phyloP scores from a whole-genome alignment of 495 filamentous ascomycete species.

The Thermochaetoides thermophila region DNA sequence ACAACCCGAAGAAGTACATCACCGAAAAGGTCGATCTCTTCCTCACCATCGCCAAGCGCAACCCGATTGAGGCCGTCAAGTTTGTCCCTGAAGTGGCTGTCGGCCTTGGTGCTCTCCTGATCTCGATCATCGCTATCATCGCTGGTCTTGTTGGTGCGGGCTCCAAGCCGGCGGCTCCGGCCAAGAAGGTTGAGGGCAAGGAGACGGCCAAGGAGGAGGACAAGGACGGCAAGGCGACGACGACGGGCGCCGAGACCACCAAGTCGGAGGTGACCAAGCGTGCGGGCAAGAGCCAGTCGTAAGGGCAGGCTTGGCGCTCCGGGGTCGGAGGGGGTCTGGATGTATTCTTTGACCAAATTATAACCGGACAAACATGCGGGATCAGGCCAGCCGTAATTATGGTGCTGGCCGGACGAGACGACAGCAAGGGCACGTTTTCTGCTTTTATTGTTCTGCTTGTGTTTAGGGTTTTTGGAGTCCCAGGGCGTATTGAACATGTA shows the following conservation, averaged over 20 bases:
- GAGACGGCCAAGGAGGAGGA: conserved; percentile 63
- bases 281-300: conserved; percentile 31
- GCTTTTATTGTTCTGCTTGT: too few species aligned
- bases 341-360: too few species aligned
- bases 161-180: conserved; percentile 25
- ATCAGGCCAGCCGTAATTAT: too few species aligned
- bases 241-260: conserved; percentile 48
- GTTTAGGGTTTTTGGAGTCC: conserved; percentile 7
- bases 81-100: conserved; percentile 83
- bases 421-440: too few species aligned
- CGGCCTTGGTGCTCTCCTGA: conserved; percentile 51
- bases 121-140: conserved; percentile 54
- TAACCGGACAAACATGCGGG: too few species aligned
- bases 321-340: neutral
- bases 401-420: too few species aligned
- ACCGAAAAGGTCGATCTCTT: conserved; percentile 87
- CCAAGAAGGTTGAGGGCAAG: conserved; percentile 48
- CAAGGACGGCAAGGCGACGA: conserved; percentile 55
- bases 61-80: conserved; percentile 82
- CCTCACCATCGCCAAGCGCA: conserved; percentile 65
- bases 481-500: conserved; percentile 13
- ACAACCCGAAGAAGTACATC: conserved; percentile 80
- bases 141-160: conserved; percentile 34
- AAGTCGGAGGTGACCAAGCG: conserved; percentile 48
- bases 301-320: too few species aligned